A percentile compares a stretch with the other conserved stretches of the same genome.
Evolutionary conservation across 2,329 filamentous ascomycete genomes (phyloP).

Genomic region (Botryotinia calthae): DNA sequence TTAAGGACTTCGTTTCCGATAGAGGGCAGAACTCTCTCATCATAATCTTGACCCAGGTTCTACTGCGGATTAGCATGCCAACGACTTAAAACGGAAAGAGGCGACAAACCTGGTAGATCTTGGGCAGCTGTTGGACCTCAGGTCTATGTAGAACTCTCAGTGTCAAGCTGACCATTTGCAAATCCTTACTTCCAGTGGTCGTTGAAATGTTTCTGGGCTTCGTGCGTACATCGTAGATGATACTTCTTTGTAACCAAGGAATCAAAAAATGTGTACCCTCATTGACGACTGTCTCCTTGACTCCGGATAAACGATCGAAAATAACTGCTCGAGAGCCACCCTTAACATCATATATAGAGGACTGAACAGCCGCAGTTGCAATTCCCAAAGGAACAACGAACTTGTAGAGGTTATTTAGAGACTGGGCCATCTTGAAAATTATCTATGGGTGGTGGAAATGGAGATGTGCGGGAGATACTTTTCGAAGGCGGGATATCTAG

Average conservation of each 20-base stretch:
- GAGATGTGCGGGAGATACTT: conserved; percentile 21
- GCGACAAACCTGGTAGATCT: conserved; percentile 88
- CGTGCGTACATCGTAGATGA: conserved; percentile 95
- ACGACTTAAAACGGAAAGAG: neutral
- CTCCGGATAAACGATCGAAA: conserved; percentile 89
- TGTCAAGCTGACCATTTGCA: conserved; percentile 99
- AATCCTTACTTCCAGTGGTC: conserved; percentile 95
- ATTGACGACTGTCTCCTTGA: conserved; percentile 88
- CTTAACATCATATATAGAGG: conserved; percentile 94
- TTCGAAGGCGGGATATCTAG: conserved; percentile 18
- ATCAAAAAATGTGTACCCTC: conserved; percentile 97
- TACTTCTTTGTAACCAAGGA: conserved; percentile 91
- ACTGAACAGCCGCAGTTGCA: conserved; percentile 65
- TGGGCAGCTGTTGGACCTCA: conserved; percentile 86
- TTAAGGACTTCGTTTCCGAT: conserved; percentile 99
- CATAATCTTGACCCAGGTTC: conserved; percentile 97
- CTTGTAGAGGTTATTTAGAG: conserved; percentile 61
- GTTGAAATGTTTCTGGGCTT: conserved; percentile 97
- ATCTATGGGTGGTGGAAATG: conserved; percentile 14
- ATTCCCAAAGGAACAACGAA: conserved; percentile 71
- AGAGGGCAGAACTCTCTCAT: conserved; percentile 95
- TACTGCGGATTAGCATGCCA: conserved; percentile 41
- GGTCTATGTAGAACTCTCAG: conserved; percentile 92
- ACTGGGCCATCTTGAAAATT: conserved; percentile 45
- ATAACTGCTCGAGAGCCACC: conserved; percentile 94